Evolutionary conservation across 164 flowering plant genomes (phyloP), one percentile per base, ranked within the genome.

Genomic region (Stephania yunnanensis): DNA sequence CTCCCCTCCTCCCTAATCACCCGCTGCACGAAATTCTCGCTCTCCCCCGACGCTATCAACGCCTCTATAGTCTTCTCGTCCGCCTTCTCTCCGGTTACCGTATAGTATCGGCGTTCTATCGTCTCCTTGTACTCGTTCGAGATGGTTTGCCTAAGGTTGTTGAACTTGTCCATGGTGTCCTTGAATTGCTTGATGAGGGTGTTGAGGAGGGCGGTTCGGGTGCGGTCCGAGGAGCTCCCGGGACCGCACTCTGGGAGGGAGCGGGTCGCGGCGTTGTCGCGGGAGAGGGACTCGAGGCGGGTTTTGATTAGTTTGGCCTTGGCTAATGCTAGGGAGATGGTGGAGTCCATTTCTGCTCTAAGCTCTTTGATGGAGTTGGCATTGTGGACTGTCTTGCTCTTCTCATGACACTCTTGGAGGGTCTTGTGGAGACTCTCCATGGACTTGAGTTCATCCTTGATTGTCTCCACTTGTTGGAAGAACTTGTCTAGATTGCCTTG

Each of bases 51-150:
- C 17, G 90, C 87, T 69, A 92, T 92, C 74, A 92, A 68, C 1
- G 45, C 71, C 73, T 92, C 97, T 0, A 92, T 71, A 4, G 85
- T 83, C 36, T 71, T 76, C 45, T 90, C 93, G 30, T 86, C 88
- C 1, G 95, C 89, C 64, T 89, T 87, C 58, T 88, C 90, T 0
- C 97, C 97, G 17, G 97, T 90, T 19, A 92, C 95, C 6, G 91
- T 90, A 78, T 77, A 91, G 73, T 88, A 92, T 69, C 97, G 79
- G 1, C 95, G 81, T 80, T 86, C 84, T 0, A 91, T 90, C 6
- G 97, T 92, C 63, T 92, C 95, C 42, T 87, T 84, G 71, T 92
- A 91, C 87, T 91, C 97, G 2, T 81, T 50, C 10, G 87, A 78
- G 72, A 91, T 86, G 73, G 76, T 78, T 50, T 87, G 75, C 31